Conservation (phyloP, 352 stramenopile species). For the Phytophthora pisi region DNA sequence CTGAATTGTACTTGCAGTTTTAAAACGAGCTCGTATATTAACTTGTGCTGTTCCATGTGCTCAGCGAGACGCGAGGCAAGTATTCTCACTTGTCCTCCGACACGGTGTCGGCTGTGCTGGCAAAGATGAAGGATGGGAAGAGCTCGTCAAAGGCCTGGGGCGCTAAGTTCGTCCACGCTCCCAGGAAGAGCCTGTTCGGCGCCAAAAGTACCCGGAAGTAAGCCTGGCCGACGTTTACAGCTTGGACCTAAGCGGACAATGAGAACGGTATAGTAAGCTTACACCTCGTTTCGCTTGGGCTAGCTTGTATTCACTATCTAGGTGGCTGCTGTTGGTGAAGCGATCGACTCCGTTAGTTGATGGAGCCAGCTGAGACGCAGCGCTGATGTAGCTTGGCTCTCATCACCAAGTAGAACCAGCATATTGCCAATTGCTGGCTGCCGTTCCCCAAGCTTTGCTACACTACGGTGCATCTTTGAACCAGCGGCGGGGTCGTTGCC, state of each 20-base stretch:
- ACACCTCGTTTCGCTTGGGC: no score
- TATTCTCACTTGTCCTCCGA: conserved; percentile 73
- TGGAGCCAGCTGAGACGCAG: conserved; percentile 11
- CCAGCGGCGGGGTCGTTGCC: conserved; percentile 6
- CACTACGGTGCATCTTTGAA: conserved; percentile 21
- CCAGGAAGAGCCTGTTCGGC: conserved; percentile 63
- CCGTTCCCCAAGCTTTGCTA: conserved; percentile 34
- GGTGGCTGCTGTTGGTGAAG: neutral
- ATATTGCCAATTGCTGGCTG: conserved; percentile 45
- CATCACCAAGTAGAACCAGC: conserved; percentile 28
- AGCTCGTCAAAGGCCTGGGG: conserved; percentile 58
- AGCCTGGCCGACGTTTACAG: conserved; percentile 8
- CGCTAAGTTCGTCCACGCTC: conserved; percentile 36
- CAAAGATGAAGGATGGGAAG: conserved; percentile 80
- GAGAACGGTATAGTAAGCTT: neutral
- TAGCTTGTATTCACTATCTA: neutral
- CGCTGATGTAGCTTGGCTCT: conserved; percentile 1
- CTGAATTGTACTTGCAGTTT: neutral
- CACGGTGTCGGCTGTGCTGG: conserved; percentile 63
- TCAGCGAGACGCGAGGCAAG: conserved; percentile 58
- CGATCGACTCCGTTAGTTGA: conserved; percentile 14
- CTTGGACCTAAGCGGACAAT: neutral
- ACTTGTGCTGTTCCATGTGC: neutral
- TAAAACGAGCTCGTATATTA: no score
- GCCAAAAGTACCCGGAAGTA: conserved; percentile 65